Evolutionary conservation across 2,329 filamentous ascomycete genomes (phyloP).

Genomic region (Rachicladosporium sp.): DNA sequence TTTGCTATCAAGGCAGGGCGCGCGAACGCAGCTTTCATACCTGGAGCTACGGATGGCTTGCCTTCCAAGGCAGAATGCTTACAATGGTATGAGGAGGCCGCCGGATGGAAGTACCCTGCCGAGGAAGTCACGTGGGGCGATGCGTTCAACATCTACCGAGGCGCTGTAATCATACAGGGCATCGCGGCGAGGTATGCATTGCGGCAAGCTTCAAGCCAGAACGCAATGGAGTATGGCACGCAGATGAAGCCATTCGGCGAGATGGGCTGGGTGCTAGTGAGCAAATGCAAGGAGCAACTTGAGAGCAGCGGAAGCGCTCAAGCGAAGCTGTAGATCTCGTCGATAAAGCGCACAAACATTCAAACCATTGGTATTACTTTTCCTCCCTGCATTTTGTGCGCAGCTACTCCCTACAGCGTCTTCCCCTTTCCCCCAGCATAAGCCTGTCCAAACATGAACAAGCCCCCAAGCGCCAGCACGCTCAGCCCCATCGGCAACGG

Average conservation of each 20-base stretch:
- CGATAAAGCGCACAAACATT: too few relatives aligned
- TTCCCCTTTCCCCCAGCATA: conserved; percentile 26
- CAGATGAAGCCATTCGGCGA: conserved; percentile 62
- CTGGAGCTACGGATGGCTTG: conserved; percentile 53
- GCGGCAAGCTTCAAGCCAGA: conserved; percentile 78
- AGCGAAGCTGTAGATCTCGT: conserved; percentile 8
- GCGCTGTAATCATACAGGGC: conserved; percentile 62
- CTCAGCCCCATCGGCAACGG: conserved; percentile 72
- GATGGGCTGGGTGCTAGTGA: conserved; percentile 64
- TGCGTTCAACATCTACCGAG: conserved; percentile 49
- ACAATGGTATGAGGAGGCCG: conserved; percentile 53
- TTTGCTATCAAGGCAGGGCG: conserved; percentile 27
- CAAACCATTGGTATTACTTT: too few relatives aligned
- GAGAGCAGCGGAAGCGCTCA: conserved; percentile 26
- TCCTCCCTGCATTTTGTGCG: too few relatives aligned
- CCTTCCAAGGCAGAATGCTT: conserved; percentile 48
- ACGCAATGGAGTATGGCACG: conserved; percentile 60
- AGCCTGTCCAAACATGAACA: conserved; percentile 67
- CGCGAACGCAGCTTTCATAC: conserved; percentile 44
- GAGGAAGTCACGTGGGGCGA: conserved; percentile 51
- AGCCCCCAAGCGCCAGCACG: conserved; percentile 63
- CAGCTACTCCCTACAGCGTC: not conserved
- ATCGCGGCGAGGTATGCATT: conserved; percentile 80
- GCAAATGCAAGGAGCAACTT: conserved; percentile 27
- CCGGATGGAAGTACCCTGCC: conserved; percentile 55